These are phyloP conservation scores for Cercospora canescens DNA, from an alignment of 2,329 filamentous ascomycete genomes.

Conservation along the genomic window DNA sequence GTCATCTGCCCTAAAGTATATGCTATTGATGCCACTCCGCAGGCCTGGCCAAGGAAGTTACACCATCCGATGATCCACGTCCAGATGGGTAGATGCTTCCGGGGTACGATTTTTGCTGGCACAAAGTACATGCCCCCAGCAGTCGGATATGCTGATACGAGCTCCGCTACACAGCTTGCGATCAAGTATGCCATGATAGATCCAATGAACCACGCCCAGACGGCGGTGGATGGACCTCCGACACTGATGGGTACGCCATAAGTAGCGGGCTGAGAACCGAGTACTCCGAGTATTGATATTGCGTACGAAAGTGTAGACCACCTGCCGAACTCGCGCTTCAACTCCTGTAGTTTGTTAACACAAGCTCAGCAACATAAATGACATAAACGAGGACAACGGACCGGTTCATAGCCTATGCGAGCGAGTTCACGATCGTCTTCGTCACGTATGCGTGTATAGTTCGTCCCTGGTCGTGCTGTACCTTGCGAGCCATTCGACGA, in stretches of 20 bases:
- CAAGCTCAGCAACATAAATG: too few relatives aligned
- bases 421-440: slow-evolving; percentile 62
- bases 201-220: slow-evolving; percentile 67
- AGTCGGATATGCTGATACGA: slow-evolving; percentile 67
- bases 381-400: slow-evolving; percentile 33
- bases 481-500: background rate
- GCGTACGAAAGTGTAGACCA: slow-evolving; percentile 68
- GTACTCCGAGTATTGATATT: slow-evolving; percentile 63
- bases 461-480: background rate
- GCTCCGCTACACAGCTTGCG: slow-evolving; percentile 64
- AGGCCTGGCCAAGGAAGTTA: slow-evolving; percentile 65
- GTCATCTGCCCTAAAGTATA: slow-evolving; percentile 67
- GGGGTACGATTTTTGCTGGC: slow-evolving; percentile 63
- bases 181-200: slow-evolving; percentile 66
- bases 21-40: slow-evolving; percentile 62
- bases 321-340: slow-evolving; percentile 64
- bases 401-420: slow-evolving; percentile 64
- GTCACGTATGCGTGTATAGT: slow-evolving; percentile 35
- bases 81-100: slow-evolving; percentile 61
- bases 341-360: slow-evolving; percentile 46
- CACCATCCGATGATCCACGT: slow-evolving; percentile 66
- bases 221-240: slow-evolving; percentile 63
- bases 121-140: slow-evolving; percentile 70
- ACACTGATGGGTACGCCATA: slow-evolving; percentile 59
- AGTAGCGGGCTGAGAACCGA: slow-evolving; percentile 66